Base-by-base conservation (phyloP, 202 grass and related monocot species). In the Elaeis oleifera region DNA sequence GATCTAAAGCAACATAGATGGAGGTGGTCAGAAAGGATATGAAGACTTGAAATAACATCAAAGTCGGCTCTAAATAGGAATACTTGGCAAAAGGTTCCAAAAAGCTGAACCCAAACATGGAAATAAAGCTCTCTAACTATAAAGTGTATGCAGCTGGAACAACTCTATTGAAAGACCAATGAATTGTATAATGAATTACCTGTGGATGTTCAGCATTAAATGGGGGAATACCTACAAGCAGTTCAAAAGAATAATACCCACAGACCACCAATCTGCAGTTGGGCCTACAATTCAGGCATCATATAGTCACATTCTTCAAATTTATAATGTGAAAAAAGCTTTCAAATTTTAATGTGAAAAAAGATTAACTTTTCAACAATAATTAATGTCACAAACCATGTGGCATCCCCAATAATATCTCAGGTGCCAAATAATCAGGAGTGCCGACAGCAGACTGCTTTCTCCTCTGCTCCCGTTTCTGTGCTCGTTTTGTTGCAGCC, bases 151-250 rank as follows among this genome's bases (percentile, higher is more conserved):
- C n/a, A 23, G 6, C 24, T 13, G 16, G 2, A 54, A 21, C 20
- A 26, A 23, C 14, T 32, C 18, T 27, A 6, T 49, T 60, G 26
- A 51, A 29, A 61, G 27, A 17, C 56, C 24, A 21, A 5, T 53
- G 49, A 61, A 21, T 64, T 60, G 17, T 51, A 17, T 32, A 32
- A 9, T 39, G 23, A 60, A 53, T 27, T 70, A 96, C 92, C 92
- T 97, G 92, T 0, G 92, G 92, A 63, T 97, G 92, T 57, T 90
- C 92, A 48, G 92, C 92, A 56, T 97, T 97, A 69, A 97, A 97
- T 22, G 92, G 92, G 8, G 92, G 92, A 76, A 96, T 96, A 23
- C 87, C 92, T 50, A 89, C 84, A 62, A 97, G 84, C 61, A 97
- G 73, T 77, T 97, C 92, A 74, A 97, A 36, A 97, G 81, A 36